Percentiles rank a stretch among this genome's conserved stretches.
These are phyloP conservation scores for Podaxis sp. DNA, from an alignment of 768 basidiomycete species.

Conservation along the genomic window DNA sequence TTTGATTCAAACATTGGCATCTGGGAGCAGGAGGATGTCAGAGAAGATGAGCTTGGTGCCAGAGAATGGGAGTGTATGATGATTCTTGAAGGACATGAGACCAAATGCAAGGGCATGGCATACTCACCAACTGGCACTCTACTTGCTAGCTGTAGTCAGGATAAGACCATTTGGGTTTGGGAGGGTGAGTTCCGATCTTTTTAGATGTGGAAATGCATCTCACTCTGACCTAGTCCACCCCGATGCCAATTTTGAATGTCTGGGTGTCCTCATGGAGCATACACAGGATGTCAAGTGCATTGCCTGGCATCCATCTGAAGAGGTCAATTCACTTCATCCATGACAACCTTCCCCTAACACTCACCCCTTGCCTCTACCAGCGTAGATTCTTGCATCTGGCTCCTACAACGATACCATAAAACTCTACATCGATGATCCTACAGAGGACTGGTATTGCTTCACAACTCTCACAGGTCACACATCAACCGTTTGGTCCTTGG, in stretches of 20 bases:
- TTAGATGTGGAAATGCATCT: background rate
- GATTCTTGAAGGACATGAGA: slow-evolving; percentile 91
- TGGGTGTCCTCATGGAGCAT: slow-evolving; percentile 96
- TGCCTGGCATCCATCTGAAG: slow-evolving; percentile 93
- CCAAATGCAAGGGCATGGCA: slow-evolving; percentile 91
- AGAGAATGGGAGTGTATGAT: slow-evolving; percentile 89
- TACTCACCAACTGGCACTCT: slow-evolving; percentile 78
- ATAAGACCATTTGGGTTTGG: slow-evolving; percentile 99
- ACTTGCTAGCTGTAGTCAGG: slow-evolving; percentile 90
- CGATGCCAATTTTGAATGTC: slow-evolving; percentile 91
- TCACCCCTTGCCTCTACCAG: slow-evolving; percentile 22
- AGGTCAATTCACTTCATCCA: slow-evolving; percentile 50
- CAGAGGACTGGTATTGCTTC: slow-evolving; percentile 92
- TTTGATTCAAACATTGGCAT: slow-evolving; percentile 93
- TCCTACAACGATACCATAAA: slow-evolving; percentile 98
- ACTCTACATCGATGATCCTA: slow-evolving; percentile 89
- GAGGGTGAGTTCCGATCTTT: slow-evolving; percentile 58
- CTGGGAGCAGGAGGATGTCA: slow-evolving; percentile 71
- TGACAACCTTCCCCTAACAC: slow-evolving; percentile 6
- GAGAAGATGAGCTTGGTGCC: slow-evolving; percentile 27
- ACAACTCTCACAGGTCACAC: slow-evolving; percentile 76
- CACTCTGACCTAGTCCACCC: slow-evolving; percentile 63
- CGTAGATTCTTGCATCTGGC: slow-evolving; percentile 89
- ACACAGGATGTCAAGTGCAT: slow-evolving; percentile 95
- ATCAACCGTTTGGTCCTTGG: slow-evolving; percentile 91